These are phyloP conservation scores for Tulasnella sp. DNA, from an alignment of 768 basidiomycete genomes.

Conservation along the genomic window DNA sequence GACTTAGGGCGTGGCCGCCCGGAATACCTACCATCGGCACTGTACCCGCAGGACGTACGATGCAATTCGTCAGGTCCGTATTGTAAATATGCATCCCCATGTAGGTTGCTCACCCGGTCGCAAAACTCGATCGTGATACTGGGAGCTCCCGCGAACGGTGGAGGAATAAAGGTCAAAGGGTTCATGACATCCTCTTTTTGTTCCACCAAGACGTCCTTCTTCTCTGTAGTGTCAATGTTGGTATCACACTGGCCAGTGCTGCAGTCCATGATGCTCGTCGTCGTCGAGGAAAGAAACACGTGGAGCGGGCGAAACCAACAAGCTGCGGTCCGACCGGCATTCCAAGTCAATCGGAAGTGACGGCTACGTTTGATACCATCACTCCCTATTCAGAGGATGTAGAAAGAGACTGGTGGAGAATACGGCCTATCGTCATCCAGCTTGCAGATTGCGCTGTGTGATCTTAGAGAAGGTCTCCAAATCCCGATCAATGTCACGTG, in stretches of 20 bases:
- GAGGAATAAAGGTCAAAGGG: conserved; percentile 22
- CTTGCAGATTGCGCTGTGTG: too few species aligned
- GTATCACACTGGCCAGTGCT: neutral
- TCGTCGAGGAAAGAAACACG: too few species aligned
- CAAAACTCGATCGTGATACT: conserved; percentile 84
- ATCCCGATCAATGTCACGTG: too few species aligned
- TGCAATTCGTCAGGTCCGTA: too few species aligned
- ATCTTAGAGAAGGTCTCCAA: too few species aligned
- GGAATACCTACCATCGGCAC: conserved; percentile 58
- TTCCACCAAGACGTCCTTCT: neutral
- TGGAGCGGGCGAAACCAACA: too few species aligned
- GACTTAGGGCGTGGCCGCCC: neutral
- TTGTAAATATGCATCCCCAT: neutral
- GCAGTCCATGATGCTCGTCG: neutral
- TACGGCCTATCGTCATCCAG: too few species aligned
- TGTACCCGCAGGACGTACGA: conserved; percentile 24
- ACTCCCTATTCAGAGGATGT: too few species aligned
- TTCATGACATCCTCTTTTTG: conserved; percentile 20
- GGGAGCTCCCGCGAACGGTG: conserved; percentile 26
- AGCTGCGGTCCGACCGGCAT: too few species aligned
- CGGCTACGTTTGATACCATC: too few species aligned
- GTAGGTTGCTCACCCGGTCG: conserved; percentile 50
- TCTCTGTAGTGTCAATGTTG: neutral
- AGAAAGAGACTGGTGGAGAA: too few species aligned
- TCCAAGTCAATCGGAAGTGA: too few species aligned